phyloP scores from a whole-genome alignment of 345 rosid species.

The Eucalyptus albens region DNA sequence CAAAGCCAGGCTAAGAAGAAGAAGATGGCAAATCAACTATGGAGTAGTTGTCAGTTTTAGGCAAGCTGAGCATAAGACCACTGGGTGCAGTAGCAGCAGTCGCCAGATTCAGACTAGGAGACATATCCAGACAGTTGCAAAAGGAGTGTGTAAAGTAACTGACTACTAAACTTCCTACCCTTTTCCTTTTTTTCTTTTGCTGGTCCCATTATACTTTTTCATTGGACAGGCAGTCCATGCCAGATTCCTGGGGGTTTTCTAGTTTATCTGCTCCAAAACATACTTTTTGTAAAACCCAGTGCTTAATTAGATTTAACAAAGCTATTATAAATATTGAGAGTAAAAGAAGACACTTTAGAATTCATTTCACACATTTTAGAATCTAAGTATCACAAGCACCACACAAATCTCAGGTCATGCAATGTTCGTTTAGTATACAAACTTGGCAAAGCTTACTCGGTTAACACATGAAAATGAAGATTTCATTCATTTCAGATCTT shows the following conservation, averaged over 20 bases:
- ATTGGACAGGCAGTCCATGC: neutral
- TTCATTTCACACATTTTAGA: neutral
- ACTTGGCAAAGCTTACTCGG: neutral
- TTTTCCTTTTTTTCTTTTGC: neutral
- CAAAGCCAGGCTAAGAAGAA: neutral
- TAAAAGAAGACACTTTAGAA: neutral
- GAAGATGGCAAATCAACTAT: neutral
- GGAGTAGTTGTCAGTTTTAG: neutral
- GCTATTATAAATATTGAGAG: neutral
- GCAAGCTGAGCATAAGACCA: neutral
- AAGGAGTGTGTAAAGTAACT: neutral
- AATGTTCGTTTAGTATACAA: neutral
- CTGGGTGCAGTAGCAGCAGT: neutral
- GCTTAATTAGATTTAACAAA: neutral
- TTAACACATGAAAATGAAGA: neutral
- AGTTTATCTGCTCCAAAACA: neutral
- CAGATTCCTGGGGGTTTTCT: neutral
- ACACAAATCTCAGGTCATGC: neutral
- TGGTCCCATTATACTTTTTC: neutral
- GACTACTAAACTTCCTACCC: neutral
- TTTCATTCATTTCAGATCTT: neutral
- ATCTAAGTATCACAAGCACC: neutral
- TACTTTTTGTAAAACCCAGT: neutral
- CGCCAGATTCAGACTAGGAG: neutral
- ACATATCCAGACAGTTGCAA: neutral